Evolutionary conservation across 2,329 filamentous ascomycete genomes (phyloP), one percentile per base, ranked within the genome.

Genomic region (Byssochlamys sp.): DNA sequence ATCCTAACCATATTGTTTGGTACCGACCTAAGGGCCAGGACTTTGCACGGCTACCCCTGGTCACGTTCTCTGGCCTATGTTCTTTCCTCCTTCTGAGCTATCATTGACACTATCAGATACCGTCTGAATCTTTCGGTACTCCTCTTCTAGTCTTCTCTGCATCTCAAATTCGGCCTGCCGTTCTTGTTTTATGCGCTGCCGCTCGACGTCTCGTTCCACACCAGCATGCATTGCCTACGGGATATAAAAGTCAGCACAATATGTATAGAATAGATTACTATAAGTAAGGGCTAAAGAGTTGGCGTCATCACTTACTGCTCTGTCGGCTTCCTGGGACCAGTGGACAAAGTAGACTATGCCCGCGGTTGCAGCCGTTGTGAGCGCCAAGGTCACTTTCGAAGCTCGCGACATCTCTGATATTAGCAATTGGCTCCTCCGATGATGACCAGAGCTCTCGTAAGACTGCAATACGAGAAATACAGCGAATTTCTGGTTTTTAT

Each of bases 141-240:
- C 89, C 67, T 87, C 83, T 75, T 97, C 91, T 53, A 99, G 78
- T 5, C 82, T 83, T 61, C 81, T 83, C 71, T 99, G 94, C 83
- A 95, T 84, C 63, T 97, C 91, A 68, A 99, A 99, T 71, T 99
- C 94, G 55, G 91, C 84, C 72, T 95, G 89, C 59, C 94, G 86
- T 73, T 99, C 94, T 63, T 84, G 83, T 77, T 96, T 96, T 63
- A 96, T 72, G 52, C 89, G 85, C 71, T 96, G 91, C 69, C 95
- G 90, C 70, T 97, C 92, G 80, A 96, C 88, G 69, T 99, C 94
- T 62, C 92, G 89, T 62, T 97, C 79, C 49, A 99, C 94, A 51
- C 94, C 94, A 64, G 88, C 84, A 69, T 99, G 94, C 94, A 99
- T 99, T 58, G 90, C 89, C 94, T 76, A 61, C 26, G 9, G 53